Base-by-base conservation (phyloP, 2,329 filamentous ascomycete species). In the Fusarium pilosicola region DNA sequence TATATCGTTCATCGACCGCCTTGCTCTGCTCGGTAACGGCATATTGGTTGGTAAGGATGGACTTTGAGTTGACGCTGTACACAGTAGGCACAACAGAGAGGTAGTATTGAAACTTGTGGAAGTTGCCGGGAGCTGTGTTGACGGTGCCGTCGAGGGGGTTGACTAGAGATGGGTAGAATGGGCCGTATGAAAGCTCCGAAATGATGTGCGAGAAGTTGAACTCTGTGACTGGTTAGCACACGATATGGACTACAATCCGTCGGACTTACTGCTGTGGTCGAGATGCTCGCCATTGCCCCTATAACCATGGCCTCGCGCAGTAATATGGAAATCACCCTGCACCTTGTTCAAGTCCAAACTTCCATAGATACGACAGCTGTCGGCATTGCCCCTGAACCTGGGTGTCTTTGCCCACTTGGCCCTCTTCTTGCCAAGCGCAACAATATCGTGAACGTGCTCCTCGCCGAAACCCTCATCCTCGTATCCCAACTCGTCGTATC, bases 141-240 rank as follows among this genome's bases (percentile, higher is more conserved):
- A 95, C 90, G 49, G 96, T 98, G 75, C 92, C 92, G 85, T 98
- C 96, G 78, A 99, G 93, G 0, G 96, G 96, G 85, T 99, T 99
- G 79, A 93, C 89, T 62, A 99, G 91, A 32, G 92, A 94, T 2
- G 96, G 96, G 85, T 98, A 98, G 85, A 95, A 97, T n/a, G 95
- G 92, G 8, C 96, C 96, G 83, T 97, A 99, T 66, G 95, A 98
- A 77, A 99, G 90, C 83, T 99, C 96, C 78, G 93, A 95, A 85
- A 99, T 91, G 82, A 97, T 92, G 85, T 99, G 96, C 38, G 94
- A 96, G 88, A 99, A 99, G 88, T 99, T 98, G 88, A 99, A 98
- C 28, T 88, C 94, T 96, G 77, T 5, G 34, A 30, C 30, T 46
- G 17, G 77, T 82, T 64, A 81, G 63, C 15, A 49, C 39, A n/a